phyloP scores from a whole-genome alignment of 2,329 filamentous ascomycete species.

The Coniella vitis region DNA sequence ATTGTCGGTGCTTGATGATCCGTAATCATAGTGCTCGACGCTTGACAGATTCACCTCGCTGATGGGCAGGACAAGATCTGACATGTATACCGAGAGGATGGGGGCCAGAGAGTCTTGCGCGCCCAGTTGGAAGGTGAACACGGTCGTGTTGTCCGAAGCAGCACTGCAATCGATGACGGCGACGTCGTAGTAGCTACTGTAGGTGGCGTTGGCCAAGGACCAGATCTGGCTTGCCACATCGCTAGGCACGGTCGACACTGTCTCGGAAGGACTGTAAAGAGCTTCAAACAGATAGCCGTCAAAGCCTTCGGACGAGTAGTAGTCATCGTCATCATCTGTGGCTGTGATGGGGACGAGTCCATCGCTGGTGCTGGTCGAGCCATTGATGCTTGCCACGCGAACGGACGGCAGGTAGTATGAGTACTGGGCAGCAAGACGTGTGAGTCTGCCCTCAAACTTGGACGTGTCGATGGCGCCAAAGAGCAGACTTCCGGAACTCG shows the following conservation, averaged over 20 bases:
- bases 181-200: slow-evolving; percentile 7
- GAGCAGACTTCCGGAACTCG: slow-evolving; percentile 23
- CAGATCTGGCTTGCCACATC: slow-evolving; percentile 22
- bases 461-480: slow-evolving; percentile 27
- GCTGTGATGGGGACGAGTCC: slow-evolving; percentile 7
- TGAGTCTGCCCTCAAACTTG: slow-evolving; percentile 17
- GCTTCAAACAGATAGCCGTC: slow-evolving; percentile 12
- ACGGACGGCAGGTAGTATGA: background rate
- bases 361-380: slow-evolving; percentile 4
- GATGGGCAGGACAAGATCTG: slow-evolving; percentile 24
- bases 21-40: background rate
- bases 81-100: slow-evolving; percentile 19
- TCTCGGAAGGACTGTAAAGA: slow-evolving; percentile 18
- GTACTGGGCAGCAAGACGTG: slow-evolving; percentile 4
- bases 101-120: slow-evolving; percentile 21
- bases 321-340: background rate
- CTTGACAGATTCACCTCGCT: slow-evolving; percentile 1
- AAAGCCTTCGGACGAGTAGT: background rate
- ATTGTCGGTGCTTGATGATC: background rate
- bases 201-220: slow-evolving; percentile 22
- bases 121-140: slow-evolving; percentile 23
- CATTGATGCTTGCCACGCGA: slow-evolving; percentile 11
- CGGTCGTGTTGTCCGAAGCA: slow-evolving; percentile 16
- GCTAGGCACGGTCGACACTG: slow-evolving; percentile 22
- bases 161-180: slow-evolving; percentile 23